A percentile compares a stretch with the other conserved stretches of the same genome.
Evolutionary conservation across 2,329 filamentous ascomycete genomes (phyloP).

Genomic region (Fusarium nisikadoi): DNA sequence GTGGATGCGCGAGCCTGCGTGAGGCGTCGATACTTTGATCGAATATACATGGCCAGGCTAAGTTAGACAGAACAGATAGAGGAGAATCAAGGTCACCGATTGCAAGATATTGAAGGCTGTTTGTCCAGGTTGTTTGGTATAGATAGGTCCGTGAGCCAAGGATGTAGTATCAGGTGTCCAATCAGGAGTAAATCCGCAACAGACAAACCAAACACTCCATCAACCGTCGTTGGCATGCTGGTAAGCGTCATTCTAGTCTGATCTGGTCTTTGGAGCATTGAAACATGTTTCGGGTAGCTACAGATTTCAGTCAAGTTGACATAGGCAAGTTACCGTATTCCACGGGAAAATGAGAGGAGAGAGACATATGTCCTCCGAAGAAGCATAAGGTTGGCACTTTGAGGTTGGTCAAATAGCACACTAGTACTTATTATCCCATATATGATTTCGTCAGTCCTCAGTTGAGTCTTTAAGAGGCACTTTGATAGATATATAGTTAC

Average conservation of each 20-base stretch:
- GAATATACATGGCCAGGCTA: background rate
- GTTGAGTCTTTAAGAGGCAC: background rate
- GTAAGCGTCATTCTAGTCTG: background rate
- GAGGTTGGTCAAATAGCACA: background rate
- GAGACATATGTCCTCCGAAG: background rate
- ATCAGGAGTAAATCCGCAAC: background rate
- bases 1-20: constrained; percentile 30
- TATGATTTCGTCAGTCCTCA: background rate
- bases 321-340: background rate
- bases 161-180: background rate
- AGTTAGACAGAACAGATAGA: background rate
- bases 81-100: background rate
- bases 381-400: background rate
- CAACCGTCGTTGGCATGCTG: background rate
- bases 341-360: background rate
- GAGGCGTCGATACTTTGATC: background rate
- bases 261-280: background rate
- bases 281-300: constrained; percentile 32
- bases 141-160: background rate
- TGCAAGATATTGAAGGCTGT: background rate
- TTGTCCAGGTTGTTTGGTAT: background rate
- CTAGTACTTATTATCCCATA: background rate
- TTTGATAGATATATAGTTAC: background rate
- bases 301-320: background rate
- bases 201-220: background rate